These are phyloP conservation scores for Aspergillus floridensis DNA, from an alignment of 2,329 filamentous ascomycete genomes.

Conservation along the genomic window DNA sequence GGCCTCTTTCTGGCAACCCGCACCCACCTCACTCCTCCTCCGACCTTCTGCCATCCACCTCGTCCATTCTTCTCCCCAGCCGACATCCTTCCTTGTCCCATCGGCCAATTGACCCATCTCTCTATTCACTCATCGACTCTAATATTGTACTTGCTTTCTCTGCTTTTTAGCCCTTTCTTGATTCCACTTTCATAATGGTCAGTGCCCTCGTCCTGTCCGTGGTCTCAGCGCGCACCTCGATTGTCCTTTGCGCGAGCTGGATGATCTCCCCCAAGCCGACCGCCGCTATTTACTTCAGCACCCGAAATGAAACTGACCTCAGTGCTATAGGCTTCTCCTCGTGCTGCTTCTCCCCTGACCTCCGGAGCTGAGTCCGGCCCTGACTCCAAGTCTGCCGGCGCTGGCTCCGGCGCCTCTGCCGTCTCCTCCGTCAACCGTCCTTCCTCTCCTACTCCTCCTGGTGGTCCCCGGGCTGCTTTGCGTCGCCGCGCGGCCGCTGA, in stretches of 20 bases:
- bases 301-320: constrained; percentile 5
- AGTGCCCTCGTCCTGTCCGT: constrained; percentile 14
- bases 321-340: constrained; percentile 35
- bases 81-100: constrained; percentile 12
- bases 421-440: constrained; percentile 73
- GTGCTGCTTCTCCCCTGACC: constrained; percentile 45
- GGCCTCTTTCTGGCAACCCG: constrained; percentile 25
- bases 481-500: constrained; percentile 92
- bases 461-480: constrained; percentile 92
- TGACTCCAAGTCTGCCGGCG: constrained; percentile 41
- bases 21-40: constrained; percentile 21
- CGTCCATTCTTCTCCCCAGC: constrained; percentile 5
- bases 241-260: neutral
- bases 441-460: constrained; percentile 83
- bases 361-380: constrained; percentile 46
- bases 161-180: constrained; percentile 20
- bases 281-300: constrained; percentile 2
- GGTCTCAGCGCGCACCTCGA: constrained; percentile 3
- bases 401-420: constrained; percentile 51
- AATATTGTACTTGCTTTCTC: constrained; percentile 22
- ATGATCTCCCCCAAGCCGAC: neutral
- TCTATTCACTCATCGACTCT: constrained; percentile 12
- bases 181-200: constrained; percentile 26
- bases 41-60: constrained; percentile 9
- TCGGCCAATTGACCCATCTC: constrained; percentile 10